phyloP scores from a whole-genome alignment of 1,139 yeast species.

The Lodderomyces jiufengensis region DNA sequence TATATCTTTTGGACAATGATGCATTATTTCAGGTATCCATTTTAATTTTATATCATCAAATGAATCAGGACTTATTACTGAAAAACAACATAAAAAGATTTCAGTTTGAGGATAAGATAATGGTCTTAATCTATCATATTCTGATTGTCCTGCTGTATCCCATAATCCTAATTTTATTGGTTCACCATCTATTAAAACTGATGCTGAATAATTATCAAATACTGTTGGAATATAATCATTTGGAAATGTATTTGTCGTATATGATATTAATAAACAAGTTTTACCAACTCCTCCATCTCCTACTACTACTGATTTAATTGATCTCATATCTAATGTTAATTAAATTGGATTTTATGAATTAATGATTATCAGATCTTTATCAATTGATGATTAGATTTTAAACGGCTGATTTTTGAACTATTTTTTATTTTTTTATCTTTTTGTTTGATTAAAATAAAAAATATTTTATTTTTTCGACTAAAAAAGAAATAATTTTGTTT shows the following conservation, averaged over 20 bases:
- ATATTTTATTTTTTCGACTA: not conserved
- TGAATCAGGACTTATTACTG: constrained; percentile 78
- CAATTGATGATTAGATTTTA: not conserved
- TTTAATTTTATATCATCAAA: constrained; percentile 69
- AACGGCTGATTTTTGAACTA: not conserved
- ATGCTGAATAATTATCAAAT: constrained; percentile 85
- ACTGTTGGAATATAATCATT: constrained; percentile 95
- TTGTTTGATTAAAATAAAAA: not conserved
- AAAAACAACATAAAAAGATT: constrained; percentile 81
- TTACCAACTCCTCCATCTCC: constrained; percentile 99
- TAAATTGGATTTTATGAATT: constrained; percentile 1
- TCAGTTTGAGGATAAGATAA: constrained; percentile 91
- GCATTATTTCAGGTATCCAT: constrained; percentile 88
- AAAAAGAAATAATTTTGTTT: no score
- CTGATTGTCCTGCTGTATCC: constrained; percentile 99
- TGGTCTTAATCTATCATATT: constrained; percentile 88
- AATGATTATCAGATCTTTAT: not conserved
- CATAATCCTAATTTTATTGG: constrained; percentile 81
- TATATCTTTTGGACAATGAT: constrained; percentile 75
- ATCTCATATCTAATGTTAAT: constrained; percentile 58
- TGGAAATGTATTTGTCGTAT: constrained; percentile 92
- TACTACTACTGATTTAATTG: constrained; percentile 91
- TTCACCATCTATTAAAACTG: constrained; percentile 78
- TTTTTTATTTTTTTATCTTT: no score
- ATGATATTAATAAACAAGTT: constrained; percentile 82